phyloP scores from a whole-genome alignment of 768 basidiomycete species.

The Sistotremastrum niveocremeum region DNA sequence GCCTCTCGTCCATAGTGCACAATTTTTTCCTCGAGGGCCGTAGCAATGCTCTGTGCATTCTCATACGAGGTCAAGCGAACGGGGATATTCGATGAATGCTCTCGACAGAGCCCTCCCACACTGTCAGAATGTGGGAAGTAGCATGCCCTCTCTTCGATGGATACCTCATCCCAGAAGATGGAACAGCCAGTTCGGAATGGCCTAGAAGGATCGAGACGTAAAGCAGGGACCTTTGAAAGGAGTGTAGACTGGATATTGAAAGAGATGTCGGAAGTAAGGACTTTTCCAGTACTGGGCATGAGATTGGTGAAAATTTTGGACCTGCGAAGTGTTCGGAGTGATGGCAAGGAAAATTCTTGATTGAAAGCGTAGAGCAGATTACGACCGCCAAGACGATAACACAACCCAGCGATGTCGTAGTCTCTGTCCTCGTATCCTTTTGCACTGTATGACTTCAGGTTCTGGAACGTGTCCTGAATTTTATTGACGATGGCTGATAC shows the following conservation, averaged over 20 bases:
- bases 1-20: conserved; percentile 18
- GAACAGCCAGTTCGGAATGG: conserved; percentile 8
- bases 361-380: conserved; percentile 16
- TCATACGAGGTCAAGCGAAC: conserved; percentile 7
- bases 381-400: conserved; percentile 19
- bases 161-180: conserved; percentile 17
- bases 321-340: conserved; percentile 7
- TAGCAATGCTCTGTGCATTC: conserved; percentile 3
- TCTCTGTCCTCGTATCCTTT: conserved; percentile 12
- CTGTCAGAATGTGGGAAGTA: conserved; percentile 13
- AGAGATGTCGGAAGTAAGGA: conserved; percentile 9
- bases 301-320: conserved; percentile 5
- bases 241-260: conserved; percentile 17
- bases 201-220: conserved; percentile 1
- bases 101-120: conserved; percentile 16
- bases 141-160: conserved; percentile 10
- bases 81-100: conserved; percentile 10
- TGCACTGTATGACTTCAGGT: conserved; percentile 12
- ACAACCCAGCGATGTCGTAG: conserved; percentile 12
- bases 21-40: conserved; percentile 9
- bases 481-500: conserved; percentile 7
- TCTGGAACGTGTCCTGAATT: conserved; percentile 6
- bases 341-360: conserved; percentile 16
- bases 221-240: neutral
- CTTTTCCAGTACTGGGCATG: conserved; percentile 6